A percentile compares a stretch with the other conserved stretches of the same genome.
Evolutionary conservation across 306 rosid species (phyloP).

Genomic region (Citrullus colocynthis): DNA sequence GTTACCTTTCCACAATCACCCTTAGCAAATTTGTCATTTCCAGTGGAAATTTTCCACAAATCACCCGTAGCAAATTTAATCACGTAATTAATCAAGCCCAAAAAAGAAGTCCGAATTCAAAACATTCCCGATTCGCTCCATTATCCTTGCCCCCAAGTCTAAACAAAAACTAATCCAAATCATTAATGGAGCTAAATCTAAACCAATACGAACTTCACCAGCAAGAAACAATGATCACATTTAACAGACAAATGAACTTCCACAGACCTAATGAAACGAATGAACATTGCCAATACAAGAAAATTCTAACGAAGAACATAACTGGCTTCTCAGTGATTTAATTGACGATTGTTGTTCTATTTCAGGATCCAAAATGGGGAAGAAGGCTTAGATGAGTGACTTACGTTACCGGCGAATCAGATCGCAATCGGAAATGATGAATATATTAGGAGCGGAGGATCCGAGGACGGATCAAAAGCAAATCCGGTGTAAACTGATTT

Average conservation of each 20-base stretch:
- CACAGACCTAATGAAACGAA: background rate
- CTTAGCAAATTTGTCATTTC: background rate
- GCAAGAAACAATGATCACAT: background rate
- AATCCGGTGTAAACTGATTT: background rate
- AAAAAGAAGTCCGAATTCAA: background rate
- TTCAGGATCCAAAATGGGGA: background rate
- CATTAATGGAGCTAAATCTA: background rate
- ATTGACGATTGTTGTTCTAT: background rate
- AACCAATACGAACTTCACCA: background rate
- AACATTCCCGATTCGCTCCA: background rate
- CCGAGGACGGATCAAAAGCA: background rate
- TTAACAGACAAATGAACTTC: background rate
- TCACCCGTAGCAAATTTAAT: background rate
- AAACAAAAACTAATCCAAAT: background rate
- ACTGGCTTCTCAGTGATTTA: background rate
- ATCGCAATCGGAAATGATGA: background rate
- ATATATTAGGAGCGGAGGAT: slow-evolving; percentile 6
- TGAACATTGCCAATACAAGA: background rate
- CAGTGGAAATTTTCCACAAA: background rate
- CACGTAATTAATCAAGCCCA: background rate
- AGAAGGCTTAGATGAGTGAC: background rate
- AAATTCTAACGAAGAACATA: background rate
- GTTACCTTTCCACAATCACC: background rate
- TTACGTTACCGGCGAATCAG: background rate
- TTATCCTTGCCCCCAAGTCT: background rate